Base-by-base conservation (phyloP, 495 filamentous ascomycete genomes). In the Bathelium albidoporum region DNA sequence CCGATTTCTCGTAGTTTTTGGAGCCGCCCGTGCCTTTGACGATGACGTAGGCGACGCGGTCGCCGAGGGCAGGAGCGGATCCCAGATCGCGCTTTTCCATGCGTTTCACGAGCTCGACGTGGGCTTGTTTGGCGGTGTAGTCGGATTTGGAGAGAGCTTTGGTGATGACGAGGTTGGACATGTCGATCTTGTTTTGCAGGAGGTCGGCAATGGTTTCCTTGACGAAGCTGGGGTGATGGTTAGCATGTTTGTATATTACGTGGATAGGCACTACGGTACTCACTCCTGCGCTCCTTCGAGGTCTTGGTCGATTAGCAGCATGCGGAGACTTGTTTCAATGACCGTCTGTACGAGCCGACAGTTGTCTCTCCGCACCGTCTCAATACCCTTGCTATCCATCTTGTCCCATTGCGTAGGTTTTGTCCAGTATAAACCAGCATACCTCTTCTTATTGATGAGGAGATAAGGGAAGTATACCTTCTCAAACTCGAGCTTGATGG, bases 311-410 rank as follows among this genome's bases (percentile, higher is more conserved):
- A 99, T 97, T 62, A 99, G 79, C 70, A 99, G 89, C 83, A 95
- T 97, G 69, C 91, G 81, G 66, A 99, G 78, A 5, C 95, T 90
- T 18, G 94, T 99, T 75, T 99, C 94, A 70, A 99, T 97, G 64
- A 97, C 95, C 45, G 88, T 96, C 71, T 96, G 91, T 11, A 97
- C 94, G 34, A 99, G 77, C 58, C 91, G 79, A 72, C 94, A 99
- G 71, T 99, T 99, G 72, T 99, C 94, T 80, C 94, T 80, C 34
- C 94, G 85, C 49, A 99, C 95, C 5, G 94, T 99, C 76, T 99
- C 94, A 68, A 99, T 97, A 80, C 94, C 94, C 74, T 99, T 99
- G 68, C 88, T 96, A 72, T 99, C 94, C 95, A 99, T 97, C 80
- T 99, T 99, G 79, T 99, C 94, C 68, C 85, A 91, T 73, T 95